Conservation (phyloP, 441 rosid species). For the Bruguiera hainesii region DNA sequence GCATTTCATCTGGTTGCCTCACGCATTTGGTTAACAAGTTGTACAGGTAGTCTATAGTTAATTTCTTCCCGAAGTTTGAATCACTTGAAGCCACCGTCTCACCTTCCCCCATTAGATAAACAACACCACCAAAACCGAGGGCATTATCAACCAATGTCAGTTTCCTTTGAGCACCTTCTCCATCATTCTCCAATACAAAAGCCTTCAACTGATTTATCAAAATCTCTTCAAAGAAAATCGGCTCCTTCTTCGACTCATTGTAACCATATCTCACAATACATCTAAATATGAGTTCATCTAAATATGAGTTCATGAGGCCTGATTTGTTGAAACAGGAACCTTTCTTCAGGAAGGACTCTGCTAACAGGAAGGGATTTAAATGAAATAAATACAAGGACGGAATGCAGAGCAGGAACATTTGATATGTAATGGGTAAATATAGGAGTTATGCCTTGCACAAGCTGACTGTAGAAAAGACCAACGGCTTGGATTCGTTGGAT, state of each 20-base stretch:
- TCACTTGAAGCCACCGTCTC: not conserved
- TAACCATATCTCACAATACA: constrained; percentile 22
- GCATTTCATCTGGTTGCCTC: too few relatives aligned
- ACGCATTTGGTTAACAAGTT: not conserved
- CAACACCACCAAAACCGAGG: not conserved
- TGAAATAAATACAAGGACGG: constrained; percentile 25
- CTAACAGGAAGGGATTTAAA: constrained; percentile 9
- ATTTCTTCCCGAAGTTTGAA: not conserved
- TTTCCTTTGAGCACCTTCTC: not conserved
- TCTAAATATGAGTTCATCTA: constrained; percentile 7
- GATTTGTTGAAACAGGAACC: constrained; percentile 21
- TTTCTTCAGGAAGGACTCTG: constrained; percentile 4
- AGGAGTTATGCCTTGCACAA: constrained; percentile 27
- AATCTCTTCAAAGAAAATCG: constrained; percentile 7
- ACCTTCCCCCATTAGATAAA: constrained; percentile 9
- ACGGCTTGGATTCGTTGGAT: constrained; percentile 18
- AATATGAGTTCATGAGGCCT: constrained; percentile 10
- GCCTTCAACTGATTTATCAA: constrained; percentile 16
- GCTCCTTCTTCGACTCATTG: constrained; percentile 9
- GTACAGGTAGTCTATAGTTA: not conserved
- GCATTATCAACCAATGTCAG: not conserved
- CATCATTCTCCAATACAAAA: not conserved
- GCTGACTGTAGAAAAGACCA: constrained; percentile 25
- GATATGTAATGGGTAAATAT: constrained; percentile 24
- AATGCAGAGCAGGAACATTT: constrained; percentile 18